Base-by-base conservation (phyloP, 2,329 filamentous ascomycete species). In the Colletotrichum musicola region DNA sequence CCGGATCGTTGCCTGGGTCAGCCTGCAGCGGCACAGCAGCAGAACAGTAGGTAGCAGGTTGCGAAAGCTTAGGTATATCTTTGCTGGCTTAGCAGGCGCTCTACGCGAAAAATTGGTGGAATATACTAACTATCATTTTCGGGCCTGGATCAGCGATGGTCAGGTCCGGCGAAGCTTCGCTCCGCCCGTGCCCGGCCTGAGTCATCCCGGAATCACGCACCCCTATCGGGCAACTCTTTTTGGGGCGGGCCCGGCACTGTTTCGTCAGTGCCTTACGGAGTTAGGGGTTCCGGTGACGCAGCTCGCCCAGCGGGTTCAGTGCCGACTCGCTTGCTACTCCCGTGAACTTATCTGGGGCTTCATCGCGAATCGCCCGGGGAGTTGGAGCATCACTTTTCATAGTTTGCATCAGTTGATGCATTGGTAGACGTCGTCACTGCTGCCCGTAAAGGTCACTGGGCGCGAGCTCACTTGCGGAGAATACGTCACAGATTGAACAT, bases 231-330 rank as follows among this genome's bases (percentile, higher is more conserved):
- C 13, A 42, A n/a, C 16, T 14, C 10, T 6, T 42, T 42, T 42
- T 42, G 40, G 6, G 16, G 40, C 40, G 40, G 40, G 40, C 13
- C 40, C 40, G 14, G 40, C 40, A 42, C 13, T 42, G 44, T 22
- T 35, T 57, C 44, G 56, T 59, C 49, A 42, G 57, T 4, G 57
- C 46, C 46, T 51, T 35, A 30, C 30, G 30, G 9, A 35, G 30
- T 35, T 35, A 9, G 30, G 56, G 57, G 51, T 58, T 22, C 64
- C 35, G 46, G 58, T 53, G 59, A 63, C 59, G 51, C 53, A 63
- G 35, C 56, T 46, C 35, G 35, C 20, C 40, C 35, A n/a, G 27
- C 25, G 18, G 14, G 6, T 22, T 58, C 62, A 54, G 64, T 51
- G 51, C 59, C 64, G 64, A 62, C 18, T 56, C 50, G 51, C 59